Evolutionary conservation across 768 basidiomycete genomes (phyloP).

Genomic region (Psilocybe cyanescens): DNA sequence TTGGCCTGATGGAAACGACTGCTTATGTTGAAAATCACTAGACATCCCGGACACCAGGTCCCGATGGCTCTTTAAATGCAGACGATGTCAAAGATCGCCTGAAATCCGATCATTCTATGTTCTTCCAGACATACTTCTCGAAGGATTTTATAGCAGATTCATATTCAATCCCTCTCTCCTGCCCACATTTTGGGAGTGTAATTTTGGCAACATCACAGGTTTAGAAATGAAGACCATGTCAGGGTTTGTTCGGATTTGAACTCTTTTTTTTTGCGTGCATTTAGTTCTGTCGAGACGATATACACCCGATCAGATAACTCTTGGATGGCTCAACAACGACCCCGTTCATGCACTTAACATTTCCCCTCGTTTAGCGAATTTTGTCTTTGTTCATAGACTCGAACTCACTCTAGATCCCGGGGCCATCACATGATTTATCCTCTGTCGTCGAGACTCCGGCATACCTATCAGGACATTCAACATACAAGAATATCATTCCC

Average conservation of each 20-base stretch:
- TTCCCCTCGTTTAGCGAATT: not conserved
- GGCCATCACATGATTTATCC: not conserved
- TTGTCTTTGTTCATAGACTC: not conserved
- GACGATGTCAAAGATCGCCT: too few species aligned
- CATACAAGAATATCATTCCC: not conserved
- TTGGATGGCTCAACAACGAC: not conserved
- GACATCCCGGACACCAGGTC: too few species aligned
- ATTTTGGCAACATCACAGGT: not conserved
- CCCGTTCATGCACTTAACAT: not conserved
- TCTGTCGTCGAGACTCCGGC: not conserved
- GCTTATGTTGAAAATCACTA: too few species aligned
- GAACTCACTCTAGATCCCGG: not conserved
- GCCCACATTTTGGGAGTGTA: not conserved
- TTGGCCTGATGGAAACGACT: too few species aligned
- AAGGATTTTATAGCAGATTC: not conserved
- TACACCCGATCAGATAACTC: not conserved
- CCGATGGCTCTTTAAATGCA: too few species aligned
- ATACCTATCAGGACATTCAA: conserved; percentile 1
- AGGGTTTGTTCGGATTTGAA: too few species aligned
- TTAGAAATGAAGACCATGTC: not conserved
- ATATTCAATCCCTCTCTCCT: not conserved
- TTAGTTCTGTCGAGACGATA: not conserved
- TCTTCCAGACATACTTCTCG: not conserved
- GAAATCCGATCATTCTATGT: not conserved
- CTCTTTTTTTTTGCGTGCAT: not conserved